A percentile compares a stretch with the other conserved stretches of the same genome.
Evolutionary conservation across 192 early-diverging fungal species (phyloP).

Genomic region (Coemansia sp.): DNA sequence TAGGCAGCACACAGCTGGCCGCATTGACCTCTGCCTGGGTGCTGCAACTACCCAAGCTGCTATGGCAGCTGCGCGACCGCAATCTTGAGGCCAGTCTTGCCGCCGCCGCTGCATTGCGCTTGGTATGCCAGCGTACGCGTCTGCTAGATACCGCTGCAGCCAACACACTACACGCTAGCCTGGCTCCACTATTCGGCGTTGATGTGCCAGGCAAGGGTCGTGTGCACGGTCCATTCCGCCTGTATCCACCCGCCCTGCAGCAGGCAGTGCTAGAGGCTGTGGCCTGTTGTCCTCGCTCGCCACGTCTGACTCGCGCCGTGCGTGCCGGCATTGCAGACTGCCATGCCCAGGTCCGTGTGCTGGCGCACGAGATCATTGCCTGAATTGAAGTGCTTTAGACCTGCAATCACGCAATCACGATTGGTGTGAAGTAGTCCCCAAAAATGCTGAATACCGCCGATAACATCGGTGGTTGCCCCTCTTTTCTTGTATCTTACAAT

Average conservation of each 20-base stretch:
- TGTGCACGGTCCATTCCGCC: slow-evolving; percentile 44
- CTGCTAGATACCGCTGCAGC: slow-evolving; percentile 21
- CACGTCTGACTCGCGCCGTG: slow-evolving; percentile 27
- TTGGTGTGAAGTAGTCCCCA: not conserved
- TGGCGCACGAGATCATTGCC: slow-evolving; percentile 2
- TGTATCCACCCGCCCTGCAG: slow-evolving; percentile 33
- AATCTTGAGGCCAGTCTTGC: slow-evolving; percentile 37
- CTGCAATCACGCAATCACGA: slow-evolving; percentile 15
- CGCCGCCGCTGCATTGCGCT: slow-evolving; percentile 28
- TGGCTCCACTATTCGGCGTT: slow-evolving; percentile 49
- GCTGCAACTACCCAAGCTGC: slow-evolving; percentile 40
- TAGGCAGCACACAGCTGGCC: slow-evolving; percentile 10
- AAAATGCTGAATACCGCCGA: not conserved
- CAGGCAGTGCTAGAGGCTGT: slow-evolving; percentile 35
- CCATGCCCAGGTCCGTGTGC: not conserved
- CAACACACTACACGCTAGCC: slow-evolving; percentile 30
- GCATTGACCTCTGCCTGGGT: slow-evolving; percentile 27
- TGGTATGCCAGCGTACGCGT: slow-evolving; percentile 40
- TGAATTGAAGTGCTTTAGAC: not conserved
- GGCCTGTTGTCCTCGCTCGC: slow-evolving; percentile 25
- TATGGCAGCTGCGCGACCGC: slow-evolving; percentile 52
- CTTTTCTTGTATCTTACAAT: slow-evolving; percentile 2
- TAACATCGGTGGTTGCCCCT: not conserved
- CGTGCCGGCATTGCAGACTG: slow-evolving; percentile 15
- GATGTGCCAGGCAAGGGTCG: slow-evolving; percentile 39